Base-by-base conservation (phyloP, 345 rosid genomes). In the Cochlearia excelsa region DNA sequence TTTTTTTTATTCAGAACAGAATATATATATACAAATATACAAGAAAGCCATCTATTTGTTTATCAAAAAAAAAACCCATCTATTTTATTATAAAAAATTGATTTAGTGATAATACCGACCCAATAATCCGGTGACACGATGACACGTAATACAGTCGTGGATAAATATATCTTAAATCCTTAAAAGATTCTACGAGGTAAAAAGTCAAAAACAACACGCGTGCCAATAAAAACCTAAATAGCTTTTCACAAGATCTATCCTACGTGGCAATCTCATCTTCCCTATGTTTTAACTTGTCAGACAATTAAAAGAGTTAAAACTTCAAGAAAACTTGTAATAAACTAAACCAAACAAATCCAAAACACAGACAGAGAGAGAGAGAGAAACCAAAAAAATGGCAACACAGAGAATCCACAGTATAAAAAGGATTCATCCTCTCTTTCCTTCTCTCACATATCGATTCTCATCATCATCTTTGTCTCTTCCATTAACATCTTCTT, bases 351-450 rank as follows among this genome's bases (percentile, higher is more conserved):
- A 46, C 48, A 35, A 45, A 26, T 30, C 44, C 10, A 1, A 43
- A 51, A 51, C 27, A 23, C 35, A 33, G 16, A 34, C 7, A 42
- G 43, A 50, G 3, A 46, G 27, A 62, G 50, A 38, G 28, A 46
- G 47, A 0, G 9, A 44, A 9, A 74, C 41, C 23, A 16, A 16
- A 16, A 16, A 16, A 67, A 79, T 78, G 82, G 72, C 68, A 72
- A 79, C 81, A 77, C 74, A 65, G 26, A 40, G 53, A 8, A 54
- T 53, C 31, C 39, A 30, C 8, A 16, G 43, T 90, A 90, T 86
- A 84, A 84, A 84, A 81, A 79, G 67, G 70, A 16, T 4, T 23
- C 57, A 57, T 63, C 74, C 63, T 31, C 45, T 54, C 38, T 9
- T 68, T 9, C 51, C 23, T 37, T 69, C 62, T 53, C 16, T 71